Conservation (phyloP, 2,329 filamentous ascomycete species). For the Dactylellina leptospora region DNA sequence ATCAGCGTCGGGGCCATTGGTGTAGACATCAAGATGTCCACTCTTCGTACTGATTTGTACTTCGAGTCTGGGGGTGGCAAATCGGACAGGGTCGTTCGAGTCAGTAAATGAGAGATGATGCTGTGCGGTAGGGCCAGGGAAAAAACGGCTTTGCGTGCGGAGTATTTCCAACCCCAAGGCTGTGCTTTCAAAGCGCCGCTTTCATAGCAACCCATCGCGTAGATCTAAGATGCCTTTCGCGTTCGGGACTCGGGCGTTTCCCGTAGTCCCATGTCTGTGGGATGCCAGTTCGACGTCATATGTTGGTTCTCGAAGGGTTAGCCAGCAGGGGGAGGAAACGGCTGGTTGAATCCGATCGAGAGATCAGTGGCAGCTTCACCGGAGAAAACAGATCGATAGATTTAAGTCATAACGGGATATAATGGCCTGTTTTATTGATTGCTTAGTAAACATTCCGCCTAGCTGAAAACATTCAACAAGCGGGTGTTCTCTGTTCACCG, state of each 20-base stretch:
- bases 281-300: constrained; percentile 16
- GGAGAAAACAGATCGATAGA: neutral
- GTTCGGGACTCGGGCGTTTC: too few species aligned
- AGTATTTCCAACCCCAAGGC: too few species aligned
- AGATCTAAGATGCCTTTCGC: neutral
- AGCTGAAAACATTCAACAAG: neutral
- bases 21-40: too few species aligned
- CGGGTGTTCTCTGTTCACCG: neutral
- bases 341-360: constrained; percentile 2
- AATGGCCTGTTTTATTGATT: neutral
- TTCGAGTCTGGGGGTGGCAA: neutral
- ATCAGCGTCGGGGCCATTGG: too few species aligned
- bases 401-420: too few species aligned
- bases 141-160: neutral
- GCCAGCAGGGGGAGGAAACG: too few species aligned
- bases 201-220: neutral
- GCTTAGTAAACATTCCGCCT: neutral
- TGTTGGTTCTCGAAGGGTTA: too few species aligned
- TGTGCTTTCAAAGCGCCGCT: too few species aligned
- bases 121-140: too few species aligned
- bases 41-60: too few species aligned
- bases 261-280: constrained; percentile 4
- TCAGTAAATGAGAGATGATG: too few species aligned
- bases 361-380: neutral
- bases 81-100: too few species aligned